phyloP scores from a whole-genome alignment of 2,329 filamentous ascomycete genomes.

The Akanthomyces uredinophilus region DNA sequence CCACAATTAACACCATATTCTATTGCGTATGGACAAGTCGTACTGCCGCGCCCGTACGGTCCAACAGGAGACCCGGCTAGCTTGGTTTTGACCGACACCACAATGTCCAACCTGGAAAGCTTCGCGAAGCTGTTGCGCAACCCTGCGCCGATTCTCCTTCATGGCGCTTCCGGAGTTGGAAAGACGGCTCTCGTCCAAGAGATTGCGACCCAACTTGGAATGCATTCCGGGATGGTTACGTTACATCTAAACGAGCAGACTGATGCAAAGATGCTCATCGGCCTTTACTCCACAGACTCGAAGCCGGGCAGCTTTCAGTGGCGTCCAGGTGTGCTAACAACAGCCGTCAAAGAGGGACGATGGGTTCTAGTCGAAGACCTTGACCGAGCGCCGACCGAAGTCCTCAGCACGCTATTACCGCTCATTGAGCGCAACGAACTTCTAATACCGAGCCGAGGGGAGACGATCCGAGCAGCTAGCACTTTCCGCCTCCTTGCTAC shows the following conservation, averaged over 20 bases:
- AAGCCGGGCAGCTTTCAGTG: conserved; percentile 87
- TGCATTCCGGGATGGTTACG: conserved; percentile 79
- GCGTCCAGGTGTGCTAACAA: conserved; percentile 88
- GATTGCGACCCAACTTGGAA: conserved; percentile 72
- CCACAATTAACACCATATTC: conserved; percentile 55
- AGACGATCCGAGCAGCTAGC: conserved; percentile 74
- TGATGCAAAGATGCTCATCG: conserved; percentile 92
- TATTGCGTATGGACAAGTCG: conserved; percentile 58
- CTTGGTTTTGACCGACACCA: conserved; percentile 68
- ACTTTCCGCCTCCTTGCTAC: conserved; percentile 92
- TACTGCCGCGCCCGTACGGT: conserved; percentile 61
- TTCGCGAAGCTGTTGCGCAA: conserved; percentile 65
- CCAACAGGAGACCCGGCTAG: conserved; percentile 40
- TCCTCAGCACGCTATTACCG: conserved; percentile 87
- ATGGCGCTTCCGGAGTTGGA: conserved; percentile 78
- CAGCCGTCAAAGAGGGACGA: conserved; percentile 85
- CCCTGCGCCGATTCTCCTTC: conserved; percentile 69
- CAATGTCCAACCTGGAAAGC: conserved; percentile 62
- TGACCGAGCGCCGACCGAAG: conserved; percentile 88
- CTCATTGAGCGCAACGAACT: conserved; percentile 90
- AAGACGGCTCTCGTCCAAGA: conserved; percentile 86
- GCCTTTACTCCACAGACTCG: conserved; percentile 85
- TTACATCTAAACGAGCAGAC: conserved; percentile 97
- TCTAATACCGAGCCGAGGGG: conserved; percentile 81
- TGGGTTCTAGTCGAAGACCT: conserved; percentile 98